Evolutionary conservation across 2,329 filamentous ascomycete genomes (phyloP), one percentile per base, ranked within the genome.

Genomic region (Davidsoniella australis): DNA sequence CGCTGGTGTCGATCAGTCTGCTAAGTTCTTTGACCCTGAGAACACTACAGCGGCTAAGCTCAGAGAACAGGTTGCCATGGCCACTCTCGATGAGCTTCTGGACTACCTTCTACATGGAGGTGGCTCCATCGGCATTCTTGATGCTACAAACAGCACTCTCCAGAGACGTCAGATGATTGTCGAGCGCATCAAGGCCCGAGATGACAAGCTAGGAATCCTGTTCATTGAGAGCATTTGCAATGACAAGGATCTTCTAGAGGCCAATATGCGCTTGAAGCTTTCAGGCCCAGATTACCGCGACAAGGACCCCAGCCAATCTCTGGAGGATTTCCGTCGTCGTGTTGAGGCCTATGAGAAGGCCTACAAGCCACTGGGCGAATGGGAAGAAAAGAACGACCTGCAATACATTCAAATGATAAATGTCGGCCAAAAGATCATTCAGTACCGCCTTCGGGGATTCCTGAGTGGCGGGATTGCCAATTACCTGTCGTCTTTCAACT

Each of bases 321-420:
- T 96, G 40, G 78, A 75, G 33, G 91, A 98, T 61, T 98, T 98
- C 70, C 93, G 85, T 67, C 81, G 85, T 64, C 84, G 91, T 54
- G 88, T 98, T 12, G 80, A 77, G 47, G 84, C 93, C 9, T 98
- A 98, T 59, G 86, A 95, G 63, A 93, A 88, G 59, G 87, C 86
- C 14, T 98, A 98, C 59, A 80, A 89, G 5, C 85, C 91, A 0
- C 70, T 98, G 1, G 91, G 91, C 29, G 77, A 87, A 40, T 93
- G 86, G 55, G 91, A 98, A 62, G 91, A 98, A 65, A 74, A 82
- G 18, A 75, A 93, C 59, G 80, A 88, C 58, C 82, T 95, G 75
- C 85, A 93, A 53, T 98, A 94, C 61, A 93, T 98, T 55, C 86
- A 86, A 69, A 94, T 96, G 83, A 85, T 96, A 55, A 91, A 98